Evolutionary conservation across 148 eudicot species (phyloP), one percentile per base, ranked within the genome.

Genomic region (Chenopodium quinoa): DNA sequence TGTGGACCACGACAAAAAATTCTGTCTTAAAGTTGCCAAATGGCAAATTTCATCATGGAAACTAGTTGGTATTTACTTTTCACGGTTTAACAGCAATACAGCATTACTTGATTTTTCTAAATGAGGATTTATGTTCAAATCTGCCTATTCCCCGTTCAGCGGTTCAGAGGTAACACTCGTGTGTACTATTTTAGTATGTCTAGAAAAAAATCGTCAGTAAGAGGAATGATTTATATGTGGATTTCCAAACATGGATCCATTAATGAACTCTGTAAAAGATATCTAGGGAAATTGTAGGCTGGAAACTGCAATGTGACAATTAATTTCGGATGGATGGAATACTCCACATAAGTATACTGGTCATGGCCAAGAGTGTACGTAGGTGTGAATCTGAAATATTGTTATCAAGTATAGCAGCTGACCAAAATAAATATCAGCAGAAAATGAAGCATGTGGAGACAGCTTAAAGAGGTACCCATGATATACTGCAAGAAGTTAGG

Each of bases 391-490:
- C 14, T 70, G n/a, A 70, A 34, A 70, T 70, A 34, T 0, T 37
- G 20, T 75, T 31, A 65, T 54, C 34, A 75, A 29, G 78, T n/a
- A 32, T 66, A 22, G 79, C 58, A 75, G 31, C 25, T 64, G 66
- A 44, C 27, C 23, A 10, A 40, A 27, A 7, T 56, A 4, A 40
- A 72, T 34, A 4, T 54, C 63, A 17, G 32, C 9, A 31, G 37
- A 25, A 14, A 54, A 19, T 32, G 29, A 23, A 52, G 63, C 82
- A 73, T 83, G 82, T 82, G 85, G 27, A 83, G 16, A 68, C 79
- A 78, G 74, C 78, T 82, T 47, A 75, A 37, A 22, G 9, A 64
- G n/a, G 56, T 52, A 5, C 34, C 65, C 48, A 75, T 75, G 29
- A 48, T 48, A 52, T 64, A 67, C 34, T 75, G 71, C 50, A 47